phyloP scores from a whole-genome alignment of 441 rosid genomes.

The Populus tomentosa region DNA sequence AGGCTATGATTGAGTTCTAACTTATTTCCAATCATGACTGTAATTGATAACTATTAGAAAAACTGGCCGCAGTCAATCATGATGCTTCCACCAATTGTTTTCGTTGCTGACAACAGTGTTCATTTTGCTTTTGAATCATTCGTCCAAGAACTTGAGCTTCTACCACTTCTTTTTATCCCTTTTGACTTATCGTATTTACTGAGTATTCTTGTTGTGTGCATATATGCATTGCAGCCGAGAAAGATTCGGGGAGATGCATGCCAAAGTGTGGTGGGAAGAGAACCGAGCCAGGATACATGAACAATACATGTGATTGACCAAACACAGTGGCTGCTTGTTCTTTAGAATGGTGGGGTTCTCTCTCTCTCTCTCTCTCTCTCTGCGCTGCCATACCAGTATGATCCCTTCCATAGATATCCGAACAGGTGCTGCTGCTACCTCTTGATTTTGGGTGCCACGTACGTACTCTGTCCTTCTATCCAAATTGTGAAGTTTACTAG shows the following conservation, averaged over 20 bases:
- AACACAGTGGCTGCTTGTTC: slow-evolving; percentile 5
- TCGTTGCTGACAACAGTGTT: not conserved
- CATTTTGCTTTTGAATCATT: not conserved
- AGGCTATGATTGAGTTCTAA: not conserved
- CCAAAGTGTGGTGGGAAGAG: slow-evolving; percentile 97
- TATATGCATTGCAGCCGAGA: slow-evolving; percentile 66
- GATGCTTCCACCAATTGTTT: slow-evolving; percentile 11
- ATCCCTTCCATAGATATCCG: slow-evolving; percentile 25
- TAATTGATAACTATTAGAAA: slow-evolving; percentile 13
- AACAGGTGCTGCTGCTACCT: slow-evolving; percentile 31
- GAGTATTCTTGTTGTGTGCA: not conserved
- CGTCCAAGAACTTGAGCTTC: not conserved
- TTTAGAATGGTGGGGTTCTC: slow-evolving; percentile 24
- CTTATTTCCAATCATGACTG: slow-evolving; percentile 18
- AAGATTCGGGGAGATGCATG: slow-evolving; percentile 91
- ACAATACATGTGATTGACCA: slow-evolving; percentile 47
- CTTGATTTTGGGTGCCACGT: slow-evolving; percentile 14
- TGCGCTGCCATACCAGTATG: slow-evolving; percentile 16
- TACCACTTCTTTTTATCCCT: too few species aligned
- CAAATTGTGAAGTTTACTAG: slow-evolving; percentile 5
- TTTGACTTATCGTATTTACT: not conserved
- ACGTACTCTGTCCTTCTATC: slow-evolving; percentile 12
- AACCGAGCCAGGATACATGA: slow-evolving; percentile 91
- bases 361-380: not conserved
- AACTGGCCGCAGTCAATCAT: slow-evolving; percentile 14